Base-by-base conservation (phyloP, 306 rosid species). In the Cucurbita maxima region DNA sequence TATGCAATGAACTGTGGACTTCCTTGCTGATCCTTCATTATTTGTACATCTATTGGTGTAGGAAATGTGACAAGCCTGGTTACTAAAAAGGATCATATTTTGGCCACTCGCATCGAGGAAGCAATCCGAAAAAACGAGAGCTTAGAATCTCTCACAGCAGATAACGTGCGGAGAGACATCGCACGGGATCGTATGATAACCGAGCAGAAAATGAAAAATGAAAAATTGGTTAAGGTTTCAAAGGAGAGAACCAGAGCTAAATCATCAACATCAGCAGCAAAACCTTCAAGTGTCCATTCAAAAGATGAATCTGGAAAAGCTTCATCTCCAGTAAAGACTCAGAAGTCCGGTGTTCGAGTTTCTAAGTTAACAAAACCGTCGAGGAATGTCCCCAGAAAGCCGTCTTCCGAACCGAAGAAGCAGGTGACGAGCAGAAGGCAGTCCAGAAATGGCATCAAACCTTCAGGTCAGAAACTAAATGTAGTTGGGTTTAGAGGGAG, bases 61-160 rank as follows among this genome's bases (percentile, higher is more conserved):
- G 99, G 99, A 84, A 94, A 91, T 79, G 96, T 94, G 79, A 94
- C 99, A 8, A 91, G 99, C 82, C 86, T 94, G 87, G 87, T 91
- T 62, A 81, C 92, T 9, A 91, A 77, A 81, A 94, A 69, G 87
- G 89, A 94, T 68, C 38, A 38, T 44, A 34, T 73, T 51, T 76
- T 94, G 86, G 95, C 97, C 15, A 77, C 80, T 47, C 83, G 84
- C 73, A 89, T 94, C n/a, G 99, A 91, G 80, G 96, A 89, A 81
- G 97, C 99, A n/a, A 75, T 94, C 54, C 84, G 79, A 82, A 91
- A 87, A 81, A 94, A 94, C 20, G 99, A 94, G 82, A 89, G 97
- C 79, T 85, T 94, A 83, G 99, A 94, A 54, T 86, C 88, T 56
- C 88, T 94, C 47, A 87, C 88, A 37, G 80, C 79, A 74, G 91